Conservation (phyloP, 352 stramenopile species). For the Phytophthora brassicae region DNA sequence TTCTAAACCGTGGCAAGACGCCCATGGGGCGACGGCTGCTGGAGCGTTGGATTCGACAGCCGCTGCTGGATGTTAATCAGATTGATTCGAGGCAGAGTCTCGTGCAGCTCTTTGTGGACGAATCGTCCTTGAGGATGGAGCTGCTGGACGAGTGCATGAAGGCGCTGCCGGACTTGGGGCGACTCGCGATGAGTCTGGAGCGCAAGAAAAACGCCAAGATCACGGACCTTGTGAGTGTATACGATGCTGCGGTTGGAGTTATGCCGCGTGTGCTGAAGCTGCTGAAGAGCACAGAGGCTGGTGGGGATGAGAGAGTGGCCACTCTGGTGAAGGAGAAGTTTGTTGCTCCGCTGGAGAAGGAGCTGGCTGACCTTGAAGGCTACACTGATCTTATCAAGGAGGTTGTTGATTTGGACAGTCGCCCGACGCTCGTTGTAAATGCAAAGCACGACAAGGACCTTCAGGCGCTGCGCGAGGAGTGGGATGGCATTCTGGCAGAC, state of each 20-base stretch:
- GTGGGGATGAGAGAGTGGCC: slow-evolving; percentile 34
- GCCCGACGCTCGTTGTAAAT: slow-evolving; percentile 78
- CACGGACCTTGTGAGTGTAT: slow-evolving; percentile 78
- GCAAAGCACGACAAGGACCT: slow-evolving; percentile 86
- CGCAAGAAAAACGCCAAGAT: slow-evolving; percentile 78
- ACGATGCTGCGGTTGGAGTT: slow-evolving; percentile 71
- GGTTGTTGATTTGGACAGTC: slow-evolving; percentile 83
- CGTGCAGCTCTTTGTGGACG: slow-evolving; percentile 92
- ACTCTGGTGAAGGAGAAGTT: slow-evolving; percentile 54
- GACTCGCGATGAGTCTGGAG: slow-evolving; percentile 66
- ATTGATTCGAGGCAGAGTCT: slow-evolving; percentile 92
- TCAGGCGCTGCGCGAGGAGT: slow-evolving; percentile 66
- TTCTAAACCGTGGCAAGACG: slow-evolving; percentile 95
- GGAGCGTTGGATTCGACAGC: slow-evolving; percentile 97
- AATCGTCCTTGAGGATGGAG: slow-evolving; percentile 84
- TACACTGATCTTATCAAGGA: slow-evolving; percentile 80
- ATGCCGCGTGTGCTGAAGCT: slow-evolving; percentile 68
- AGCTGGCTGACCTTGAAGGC: slow-evolving; percentile 60
- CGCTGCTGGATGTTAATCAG: slow-evolving; percentile 85
- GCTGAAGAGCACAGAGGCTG: slow-evolving; percentile 34
- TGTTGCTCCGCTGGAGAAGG: slow-evolving; percentile 48
- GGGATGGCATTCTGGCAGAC: slow-evolving; percentile 64
- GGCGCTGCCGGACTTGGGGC: slow-evolving; percentile 73
- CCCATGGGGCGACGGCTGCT: slow-evolving; percentile 92
- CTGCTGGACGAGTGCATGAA: slow-evolving; percentile 90